Evolutionary conservation across 441 rosid species (phyloP).

Genomic region (Adansonia madagascariensis): DNA sequence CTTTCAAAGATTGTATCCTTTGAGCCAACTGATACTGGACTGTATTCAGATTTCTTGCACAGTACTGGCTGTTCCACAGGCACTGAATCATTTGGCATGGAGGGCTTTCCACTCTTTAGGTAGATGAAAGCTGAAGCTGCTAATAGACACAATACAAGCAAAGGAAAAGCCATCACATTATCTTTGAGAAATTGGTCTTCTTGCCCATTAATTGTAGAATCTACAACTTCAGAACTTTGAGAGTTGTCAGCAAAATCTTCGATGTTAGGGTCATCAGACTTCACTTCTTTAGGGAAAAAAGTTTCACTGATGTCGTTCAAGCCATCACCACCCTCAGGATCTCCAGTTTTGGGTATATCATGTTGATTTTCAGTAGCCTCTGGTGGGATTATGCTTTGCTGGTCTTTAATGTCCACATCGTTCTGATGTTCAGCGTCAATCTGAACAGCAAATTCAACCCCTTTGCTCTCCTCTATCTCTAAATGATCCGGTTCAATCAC

Average conservation of each 20-base stretch:
- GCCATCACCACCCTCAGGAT: slow-evolving; percentile 23
- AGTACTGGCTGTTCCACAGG: slow-evolving; percentile 28
- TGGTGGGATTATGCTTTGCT: slow-evolving; percentile 7
- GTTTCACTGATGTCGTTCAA: slow-evolving; percentile 12
- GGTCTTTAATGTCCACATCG: slow-evolving; percentile 21
- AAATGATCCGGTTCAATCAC: slow-evolving; percentile 15
- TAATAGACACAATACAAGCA: slow-evolving; percentile 46
- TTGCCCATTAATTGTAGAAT: slow-evolving; percentile 2
- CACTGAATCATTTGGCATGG: slow-evolving; percentile 29
- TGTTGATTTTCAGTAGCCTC: slow-evolving; percentile 32
- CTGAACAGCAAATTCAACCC: slow-evolving; percentile 17
- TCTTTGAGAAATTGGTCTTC: slow-evolving; percentile 25
- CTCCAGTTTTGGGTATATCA: slow-evolving; percentile 20
- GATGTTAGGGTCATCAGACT: slow-evolving; percentile 24
- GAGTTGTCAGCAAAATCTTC: slow-evolving; percentile 24
- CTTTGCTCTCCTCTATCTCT: slow-evolving; percentile 28
- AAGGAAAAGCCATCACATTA: slow-evolving; percentile 34
- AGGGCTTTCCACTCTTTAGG: slow-evolving; percentile 40
- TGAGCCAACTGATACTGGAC: slow-evolving; percentile 33
- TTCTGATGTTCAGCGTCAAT: slow-evolving; percentile 22
- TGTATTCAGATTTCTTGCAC: slow-evolving; percentile 36
- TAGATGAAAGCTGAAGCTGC: slow-evolving; percentile 44
- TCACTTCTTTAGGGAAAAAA: slow-evolving; percentile 24
- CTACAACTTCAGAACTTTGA: slow-evolving; percentile 28
- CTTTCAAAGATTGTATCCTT: slow-evolving; percentile 41